A percentile compares a stretch with the other conserved stretches of the same genome.
These are phyloP conservation scores for Linnemannia schmuckeri DNA, from an alignment of 192 early-diverging fungal species.

Conservation along the genomic window DNA sequence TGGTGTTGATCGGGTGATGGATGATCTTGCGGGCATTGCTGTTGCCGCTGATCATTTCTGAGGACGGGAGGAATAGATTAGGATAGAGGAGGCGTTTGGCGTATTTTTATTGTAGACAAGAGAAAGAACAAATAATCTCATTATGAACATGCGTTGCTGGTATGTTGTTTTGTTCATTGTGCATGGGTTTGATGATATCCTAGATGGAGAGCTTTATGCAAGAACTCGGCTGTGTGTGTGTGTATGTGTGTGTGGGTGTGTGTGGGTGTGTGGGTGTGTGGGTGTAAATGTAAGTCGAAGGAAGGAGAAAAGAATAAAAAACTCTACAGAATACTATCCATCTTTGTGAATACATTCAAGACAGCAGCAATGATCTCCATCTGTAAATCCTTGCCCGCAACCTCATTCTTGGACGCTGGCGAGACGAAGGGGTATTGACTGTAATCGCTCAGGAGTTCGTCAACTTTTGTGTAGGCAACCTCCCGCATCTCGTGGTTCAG, in stretches of 20 bases:
- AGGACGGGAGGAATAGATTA: constrained; percentile 6
- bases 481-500: constrained; percentile 90
- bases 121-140: neutral
- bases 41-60: constrained; percentile 81
- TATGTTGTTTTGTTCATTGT: neutral
- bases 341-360: constrained; percentile 89
- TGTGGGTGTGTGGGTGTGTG: neutral
- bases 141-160: neutral
- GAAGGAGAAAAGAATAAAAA: neutral
- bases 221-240: neutral
- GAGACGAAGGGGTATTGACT: constrained; percentile 79
- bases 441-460: constrained; percentile 91
- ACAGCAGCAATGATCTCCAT: constrained; percentile 83
- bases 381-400: constrained; percentile 70
- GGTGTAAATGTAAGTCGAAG: neutral
- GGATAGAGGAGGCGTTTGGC: neutral
- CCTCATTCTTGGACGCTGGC: constrained; percentile 67
- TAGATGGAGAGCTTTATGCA: neutral
- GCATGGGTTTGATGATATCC: neutral
- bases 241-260: neutral
- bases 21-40: constrained; percentile 80
- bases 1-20: constrained; percentile 82
- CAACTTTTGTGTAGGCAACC: constrained; percentile 88
- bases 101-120: neutral
- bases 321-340: constrained; percentile 83